Evolutionary conservation across 148 eudicot genomes (phyloP).

Genomic region (Gaultheria prostrata): DNA sequence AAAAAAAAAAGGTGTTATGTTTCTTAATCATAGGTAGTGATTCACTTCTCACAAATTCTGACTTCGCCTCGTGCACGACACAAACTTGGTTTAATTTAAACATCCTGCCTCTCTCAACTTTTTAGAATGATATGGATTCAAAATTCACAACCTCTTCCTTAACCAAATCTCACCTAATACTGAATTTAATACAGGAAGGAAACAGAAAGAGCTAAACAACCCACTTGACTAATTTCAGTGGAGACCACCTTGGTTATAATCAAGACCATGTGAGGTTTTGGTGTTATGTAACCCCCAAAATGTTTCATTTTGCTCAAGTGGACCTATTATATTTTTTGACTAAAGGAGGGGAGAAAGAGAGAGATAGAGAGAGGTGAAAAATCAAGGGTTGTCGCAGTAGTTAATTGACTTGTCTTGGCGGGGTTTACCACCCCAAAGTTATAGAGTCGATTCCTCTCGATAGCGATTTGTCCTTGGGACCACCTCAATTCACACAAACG

Average conservation of each 20-base stretch:
- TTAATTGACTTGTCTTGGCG: too few species aligned
- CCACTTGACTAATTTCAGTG: constrained; percentile 29
- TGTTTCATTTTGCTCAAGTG: constrained; percentile 9
- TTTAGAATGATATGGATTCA: constrained; percentile 24
- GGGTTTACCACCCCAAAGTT: too few species aligned
- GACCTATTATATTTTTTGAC: neutral
- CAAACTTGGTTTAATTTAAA: neutral
- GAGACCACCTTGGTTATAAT: constrained; percentile 17
- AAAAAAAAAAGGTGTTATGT: too few species aligned
- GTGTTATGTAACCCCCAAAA: constrained; percentile 19
- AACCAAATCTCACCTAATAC: constrained; percentile 72
- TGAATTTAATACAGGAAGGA: constrained; percentile 35
- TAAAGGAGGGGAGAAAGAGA: neutral
- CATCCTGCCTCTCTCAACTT: neutral
- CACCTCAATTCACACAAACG: too few species aligned
- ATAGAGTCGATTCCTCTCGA: too few species aligned
- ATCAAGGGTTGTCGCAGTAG: too few species aligned
- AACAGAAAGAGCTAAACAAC: constrained; percentile 43
- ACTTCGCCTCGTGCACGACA: too few species aligned
- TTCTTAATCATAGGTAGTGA: too few species aligned
- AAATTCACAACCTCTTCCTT: constrained; percentile 31
- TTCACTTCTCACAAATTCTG: too few species aligned
- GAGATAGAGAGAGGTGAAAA: neutral
- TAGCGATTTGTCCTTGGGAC: too few species aligned
- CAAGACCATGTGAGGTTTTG: constrained; percentile 39